Conservation (phyloP, 352 stramenopile species). For the Blastocystis hominis region DNA sequence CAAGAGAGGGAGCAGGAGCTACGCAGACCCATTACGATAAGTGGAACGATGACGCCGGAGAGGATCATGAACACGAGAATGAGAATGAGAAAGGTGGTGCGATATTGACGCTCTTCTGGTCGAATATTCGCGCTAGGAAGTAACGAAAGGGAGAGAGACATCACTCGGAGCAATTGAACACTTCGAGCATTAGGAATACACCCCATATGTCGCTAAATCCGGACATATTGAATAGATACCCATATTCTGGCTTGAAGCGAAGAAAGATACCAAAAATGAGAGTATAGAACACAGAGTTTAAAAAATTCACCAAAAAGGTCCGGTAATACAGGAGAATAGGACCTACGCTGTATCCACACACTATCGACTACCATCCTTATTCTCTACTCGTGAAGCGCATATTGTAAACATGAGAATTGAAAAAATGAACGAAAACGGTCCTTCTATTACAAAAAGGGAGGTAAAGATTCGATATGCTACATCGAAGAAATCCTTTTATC, state of each 20-base stretch:
- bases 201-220: not conserved
- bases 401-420: not conserved
- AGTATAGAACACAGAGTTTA: not conserved
- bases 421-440: not conserved
- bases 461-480: constrained; percentile 44
- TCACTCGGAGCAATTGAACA: not conserved
- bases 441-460: not conserved
- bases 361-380: not conserved
- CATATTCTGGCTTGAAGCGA: not conserved
- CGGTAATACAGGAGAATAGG: not conserved
- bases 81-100: too few species aligned
- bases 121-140: too few species aligned
- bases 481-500: not conserved
- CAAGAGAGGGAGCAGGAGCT: not conserved
- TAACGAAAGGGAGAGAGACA: too few species aligned
- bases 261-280: constrained; percentile 11
- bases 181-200: constrained; percentile 13
- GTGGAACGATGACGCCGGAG: not conserved
- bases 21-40: not conserved
- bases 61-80: not conserved
- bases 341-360: not conserved
- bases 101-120: too few species aligned
- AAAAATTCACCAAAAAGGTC: not conserved
- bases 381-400: constrained; percentile 1
- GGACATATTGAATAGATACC: not conserved